Evolutionary conservation across 371 early-diverging fungal genomes (phyloP), one percentile per base, ranked within the genome.

Genomic region (Mortierella sp.): DNA sequence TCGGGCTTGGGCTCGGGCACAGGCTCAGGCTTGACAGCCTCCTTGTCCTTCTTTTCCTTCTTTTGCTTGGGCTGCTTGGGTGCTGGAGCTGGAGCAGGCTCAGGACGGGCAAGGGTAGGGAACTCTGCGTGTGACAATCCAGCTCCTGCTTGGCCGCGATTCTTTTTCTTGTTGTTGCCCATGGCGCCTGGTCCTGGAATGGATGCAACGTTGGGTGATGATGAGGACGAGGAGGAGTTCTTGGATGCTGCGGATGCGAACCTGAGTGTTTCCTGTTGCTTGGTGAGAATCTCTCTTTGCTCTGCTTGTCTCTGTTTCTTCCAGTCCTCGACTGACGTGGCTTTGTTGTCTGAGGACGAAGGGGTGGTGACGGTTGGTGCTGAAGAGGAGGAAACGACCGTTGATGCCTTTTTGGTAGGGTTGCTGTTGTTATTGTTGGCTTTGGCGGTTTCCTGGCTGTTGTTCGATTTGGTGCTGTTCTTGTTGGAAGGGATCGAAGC

Each of bases 131-230:
- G 86, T 0, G 86, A 85, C 31, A 85, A 48, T 44, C 82, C 82
- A 1, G 86, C 74, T 52, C 77, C 82, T 34, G 82, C 80, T 57
- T 73, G 65, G n/a, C 68, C 60, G 74, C 84, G 77, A 65, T 75
- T 78, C 52, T 77, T 82, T 72, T 79, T 79, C 52, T 82, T 81
- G 70, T 76, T 84, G 63, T 78, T 80, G 42, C 79, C 82, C 80
- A 81, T 76, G 58, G 80, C 80, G 10, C 86, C 86, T 47, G 86
- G 82, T 79, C 86, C 86, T 38, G 86, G 80, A 77, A 85, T 79
- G 68, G 86, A 82, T 14, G 73, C 47, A 54, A 77, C 71, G 44
- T 81, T 80, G 26, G 60, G 68, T 45, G 86, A 85, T 28, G 84
- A 84, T n/a, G 78, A 63, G n/a, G 70, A 50, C 3, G 54, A 52